phyloP scores from a whole-genome alignment of 2,329 filamentous ascomycete genomes.

The Neocatenulostroma microsporum region DNA sequence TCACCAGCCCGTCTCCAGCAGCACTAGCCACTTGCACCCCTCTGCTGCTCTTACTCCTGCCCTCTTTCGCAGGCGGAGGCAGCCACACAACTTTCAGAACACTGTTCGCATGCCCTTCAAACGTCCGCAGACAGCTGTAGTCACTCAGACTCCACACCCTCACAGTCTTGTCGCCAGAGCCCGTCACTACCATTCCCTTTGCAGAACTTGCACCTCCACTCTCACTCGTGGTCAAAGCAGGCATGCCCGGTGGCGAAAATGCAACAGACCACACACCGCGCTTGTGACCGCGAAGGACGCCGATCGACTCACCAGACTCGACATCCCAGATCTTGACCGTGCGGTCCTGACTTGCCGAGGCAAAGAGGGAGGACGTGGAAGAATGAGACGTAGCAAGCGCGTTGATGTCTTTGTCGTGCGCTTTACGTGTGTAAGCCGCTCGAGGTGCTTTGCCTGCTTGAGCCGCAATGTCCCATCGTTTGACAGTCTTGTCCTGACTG shows the following conservation, averaged over 20 bases:
- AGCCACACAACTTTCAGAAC: slow-evolving; percentile 93
- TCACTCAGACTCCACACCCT: slow-evolving; percentile 91
- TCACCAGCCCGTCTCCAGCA: slow-evolving; percentile 88
- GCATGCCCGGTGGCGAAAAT: slow-evolving; percentile 74
- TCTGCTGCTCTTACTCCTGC: slow-evolving; percentile 42
- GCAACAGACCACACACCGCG: slow-evolving; percentile 93
- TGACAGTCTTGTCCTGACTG: slow-evolving; percentile 91
- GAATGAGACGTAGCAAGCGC: slow-evolving; percentile 67
- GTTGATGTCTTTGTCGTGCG: slow-evolving; percentile 98
- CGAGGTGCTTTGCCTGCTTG: slow-evolving; percentile 44
- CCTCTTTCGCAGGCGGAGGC: slow-evolving; percentile 39
- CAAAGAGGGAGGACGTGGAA: slow-evolving; percentile 68
- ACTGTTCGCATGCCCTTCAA: slow-evolving; percentile 94
- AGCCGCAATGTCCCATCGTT: slow-evolving; percentile 71
- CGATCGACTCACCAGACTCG: slow-evolving; percentile 81
- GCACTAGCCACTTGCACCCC: slow-evolving; percentile 72
- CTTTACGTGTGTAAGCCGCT: slow-evolving; percentile 81
- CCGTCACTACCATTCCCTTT: slow-evolving; percentile 78
- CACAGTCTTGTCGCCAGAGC: slow-evolving; percentile 90
- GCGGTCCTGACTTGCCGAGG: slow-evolving; percentile 91
- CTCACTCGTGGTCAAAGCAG: slow-evolving; percentile 62
- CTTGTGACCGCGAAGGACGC: slow-evolving; percentile 84
- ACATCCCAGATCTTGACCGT: slow-evolving; percentile 95
- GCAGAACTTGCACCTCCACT: slow-evolving; percentile 54
- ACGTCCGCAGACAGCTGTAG: slow-evolving; percentile 86